phyloP scores from a whole-genome alignment of 2,329 filamentous ascomycete species.

The Cryoendolithus antarcticus region DNA sequence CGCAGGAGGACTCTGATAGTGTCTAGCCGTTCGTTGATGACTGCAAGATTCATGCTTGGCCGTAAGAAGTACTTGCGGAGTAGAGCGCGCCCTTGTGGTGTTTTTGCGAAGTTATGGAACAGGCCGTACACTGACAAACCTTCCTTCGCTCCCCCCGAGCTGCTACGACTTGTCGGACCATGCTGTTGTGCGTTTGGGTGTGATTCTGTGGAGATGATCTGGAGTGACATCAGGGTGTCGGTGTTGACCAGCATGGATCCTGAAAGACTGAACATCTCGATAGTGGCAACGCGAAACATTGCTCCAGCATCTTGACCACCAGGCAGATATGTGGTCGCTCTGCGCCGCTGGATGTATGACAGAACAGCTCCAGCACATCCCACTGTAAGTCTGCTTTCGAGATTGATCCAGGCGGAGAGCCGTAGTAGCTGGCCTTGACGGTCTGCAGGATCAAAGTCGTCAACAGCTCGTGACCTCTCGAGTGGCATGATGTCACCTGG shows the following conservation, averaged over 20 bases:
- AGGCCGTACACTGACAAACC: constrained; percentile 73
- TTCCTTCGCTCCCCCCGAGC: constrained; percentile 54
- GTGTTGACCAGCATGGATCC: constrained; percentile 63
- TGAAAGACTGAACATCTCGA: constrained; percentile 64
- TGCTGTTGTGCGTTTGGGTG: constrained; percentile 73
- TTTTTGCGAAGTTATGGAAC: constrained; percentile 62
- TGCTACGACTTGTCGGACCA: constrained; percentile 49
- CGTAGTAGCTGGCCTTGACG: constrained; percentile 54
- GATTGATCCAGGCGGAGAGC: constrained; percentile 57
- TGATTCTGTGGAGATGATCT: constrained; percentile 70
- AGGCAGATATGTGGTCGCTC: constrained; percentile 49
- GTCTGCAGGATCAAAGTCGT: constrained; percentile 28
- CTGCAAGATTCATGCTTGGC: constrained; percentile 54
- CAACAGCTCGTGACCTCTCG: constrained; percentile 25
- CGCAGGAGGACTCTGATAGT: constrained; percentile 55
- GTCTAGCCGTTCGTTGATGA: constrained; percentile 60
- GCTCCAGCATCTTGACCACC: constrained; percentile 42
- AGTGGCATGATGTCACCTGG: constrained; percentile 39
- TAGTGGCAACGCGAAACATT: constrained; percentile 47
- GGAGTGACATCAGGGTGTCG: constrained; percentile 69
- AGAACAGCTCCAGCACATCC: constrained; percentile 82
- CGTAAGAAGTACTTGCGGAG: constrained; percentile 73
- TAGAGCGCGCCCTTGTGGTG: constrained; percentile 61
- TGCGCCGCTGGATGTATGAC: constrained; percentile 60
- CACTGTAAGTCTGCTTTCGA: constrained; percentile 61